Evolutionary conservation across 768 basidiomycete species (phyloP).

Genomic region (Hygrocybe coccinea): DNA sequence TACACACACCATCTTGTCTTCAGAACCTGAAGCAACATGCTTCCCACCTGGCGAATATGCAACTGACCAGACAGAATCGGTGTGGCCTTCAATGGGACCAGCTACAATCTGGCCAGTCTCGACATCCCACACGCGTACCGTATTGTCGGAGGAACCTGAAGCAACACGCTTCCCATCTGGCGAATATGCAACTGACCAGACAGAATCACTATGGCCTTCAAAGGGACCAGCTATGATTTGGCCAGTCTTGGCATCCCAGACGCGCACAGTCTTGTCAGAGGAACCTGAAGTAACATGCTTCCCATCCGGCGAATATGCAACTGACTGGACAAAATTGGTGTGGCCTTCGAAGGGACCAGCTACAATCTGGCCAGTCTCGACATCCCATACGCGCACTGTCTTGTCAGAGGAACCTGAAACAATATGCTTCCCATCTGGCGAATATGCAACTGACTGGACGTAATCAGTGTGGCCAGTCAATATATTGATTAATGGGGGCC

Average conservation of each 20-base stretch:
- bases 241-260: not conserved
- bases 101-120: not conserved
- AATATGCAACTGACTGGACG: constrained; percentile 37
- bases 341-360: not conserved
- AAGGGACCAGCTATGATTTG: not conserved
- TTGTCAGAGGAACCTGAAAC: constrained; percentile 46
- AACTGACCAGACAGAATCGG: not conserved
- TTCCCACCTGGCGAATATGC: not conserved
- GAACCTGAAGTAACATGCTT: not conserved
- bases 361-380: not conserved
- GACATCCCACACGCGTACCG: no score
- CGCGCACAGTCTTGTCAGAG: not conserved
- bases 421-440: constrained; percentile 46
- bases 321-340: not conserved
- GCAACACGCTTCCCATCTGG: not conserved
- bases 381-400: constrained; percentile 37
- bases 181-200: no score
- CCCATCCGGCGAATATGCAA: not conserved
- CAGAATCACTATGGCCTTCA: not conserved
- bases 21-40: not conserved
- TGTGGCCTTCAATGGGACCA: not conserved
- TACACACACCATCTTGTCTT: not conserved
- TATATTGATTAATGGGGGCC: not conserved
- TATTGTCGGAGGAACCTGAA: no score
- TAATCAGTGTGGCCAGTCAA: constrained; percentile 10